Percentiles rank a stretch among this genome's conserved stretches.
phyloP scores from a whole-genome alignment of 805 yeast species.

The Schwanniomyces polymorphus region DNA sequence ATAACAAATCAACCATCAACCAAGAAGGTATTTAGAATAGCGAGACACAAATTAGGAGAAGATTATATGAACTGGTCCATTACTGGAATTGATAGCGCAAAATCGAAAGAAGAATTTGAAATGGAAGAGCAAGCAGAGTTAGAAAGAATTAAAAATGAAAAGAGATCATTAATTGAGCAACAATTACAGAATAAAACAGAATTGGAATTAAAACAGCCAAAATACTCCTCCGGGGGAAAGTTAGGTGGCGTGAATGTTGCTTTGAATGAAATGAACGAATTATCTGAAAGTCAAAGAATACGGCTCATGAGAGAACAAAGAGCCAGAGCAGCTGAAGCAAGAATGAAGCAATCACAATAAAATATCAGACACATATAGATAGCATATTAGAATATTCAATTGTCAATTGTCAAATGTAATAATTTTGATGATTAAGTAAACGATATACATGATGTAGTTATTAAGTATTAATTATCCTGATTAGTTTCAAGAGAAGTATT shows the following conservation, averaged over 20 bases:
- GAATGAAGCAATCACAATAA: conserved; percentile 39
- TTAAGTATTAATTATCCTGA: too few relatives aligned
- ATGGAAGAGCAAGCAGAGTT: conserved; percentile 31
- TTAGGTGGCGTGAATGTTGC: conserved; percentile 20
- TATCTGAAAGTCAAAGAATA: conserved; percentile 72
- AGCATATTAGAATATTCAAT: background rate
- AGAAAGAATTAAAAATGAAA: conserved; percentile 35
- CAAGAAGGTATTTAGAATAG: conserved; percentile 62
- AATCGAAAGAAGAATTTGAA: conserved; percentile 59
- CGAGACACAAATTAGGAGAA: conserved; percentile 71
- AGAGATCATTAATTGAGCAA: conserved; percentile 41
- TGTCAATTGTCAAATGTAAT: background rate
- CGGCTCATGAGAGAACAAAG: conserved; percentile 89
- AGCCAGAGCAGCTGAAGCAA: conserved; percentile 94
- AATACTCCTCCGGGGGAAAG: conserved; percentile 31
- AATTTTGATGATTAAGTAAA: background rate
- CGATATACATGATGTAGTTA: too few relatives aligned
- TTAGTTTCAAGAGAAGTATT: background rate
- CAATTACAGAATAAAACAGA: conserved; percentile 46
- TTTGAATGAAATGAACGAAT: conserved; percentile 51
- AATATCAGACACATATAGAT: conserved; percentile 4
- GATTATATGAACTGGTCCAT: conserved; percentile 64
- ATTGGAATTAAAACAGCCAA: conserved; percentile 35
- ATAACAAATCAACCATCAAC: conserved; percentile 49
- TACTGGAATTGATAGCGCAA: conserved; percentile 62